Conservation (phyloP, 2,329 filamentous ascomycete species). For the Alternaria sp. region DNA sequence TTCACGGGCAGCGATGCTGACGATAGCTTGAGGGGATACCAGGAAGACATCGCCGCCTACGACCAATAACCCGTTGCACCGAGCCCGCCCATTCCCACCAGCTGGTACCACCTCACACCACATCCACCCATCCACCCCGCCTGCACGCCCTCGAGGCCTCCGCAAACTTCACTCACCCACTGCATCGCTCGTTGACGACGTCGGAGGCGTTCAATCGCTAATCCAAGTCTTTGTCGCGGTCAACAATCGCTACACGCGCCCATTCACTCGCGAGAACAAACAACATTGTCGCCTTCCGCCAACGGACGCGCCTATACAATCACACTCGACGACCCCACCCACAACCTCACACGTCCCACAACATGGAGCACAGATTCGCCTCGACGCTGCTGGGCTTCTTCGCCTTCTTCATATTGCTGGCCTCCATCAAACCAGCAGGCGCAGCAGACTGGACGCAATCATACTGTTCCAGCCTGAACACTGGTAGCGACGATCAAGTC, state of each 20-base stretch:
- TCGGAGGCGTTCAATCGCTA: slow-evolving; percentile 39
- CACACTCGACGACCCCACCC: slow-evolving; percentile 9
- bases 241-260: slow-evolving; percentile 14
- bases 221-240: slow-evolving; percentile 18
- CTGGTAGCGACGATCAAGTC: slow-evolving; percentile 40
- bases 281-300: not conserved
- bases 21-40: slow-evolving; percentile 25
- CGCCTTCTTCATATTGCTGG: slow-evolving; percentile 27
- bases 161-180: not conserved
- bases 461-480: slow-evolving; percentile 59
- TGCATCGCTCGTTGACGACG: slow-evolving; percentile 18
- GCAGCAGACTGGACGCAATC: slow-evolving; percentile 16
- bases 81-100: not conserved
- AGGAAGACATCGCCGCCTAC: slow-evolving; percentile 4
- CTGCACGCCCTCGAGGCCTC: slow-evolving; percentile 3
- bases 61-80: not conserved
- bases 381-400: slow-evolving; percentile 27
- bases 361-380: slow-evolving; percentile 26
- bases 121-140: slow-evolving; percentile 9
- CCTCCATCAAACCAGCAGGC: slow-evolving; percentile 18
- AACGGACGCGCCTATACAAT: slow-evolving; percentile 5
- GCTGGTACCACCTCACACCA: slow-evolving; percentile 23
- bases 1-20: slow-evolving; percentile 33
- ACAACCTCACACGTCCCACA: slow-evolving; percentile 11
- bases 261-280: slow-evolving; percentile 8